These are phyloP conservation scores for Phyllosticta paracitricarpa DNA, from an alignment of 2,329 filamentous ascomycete species.

Conservation along the genomic window DNA sequence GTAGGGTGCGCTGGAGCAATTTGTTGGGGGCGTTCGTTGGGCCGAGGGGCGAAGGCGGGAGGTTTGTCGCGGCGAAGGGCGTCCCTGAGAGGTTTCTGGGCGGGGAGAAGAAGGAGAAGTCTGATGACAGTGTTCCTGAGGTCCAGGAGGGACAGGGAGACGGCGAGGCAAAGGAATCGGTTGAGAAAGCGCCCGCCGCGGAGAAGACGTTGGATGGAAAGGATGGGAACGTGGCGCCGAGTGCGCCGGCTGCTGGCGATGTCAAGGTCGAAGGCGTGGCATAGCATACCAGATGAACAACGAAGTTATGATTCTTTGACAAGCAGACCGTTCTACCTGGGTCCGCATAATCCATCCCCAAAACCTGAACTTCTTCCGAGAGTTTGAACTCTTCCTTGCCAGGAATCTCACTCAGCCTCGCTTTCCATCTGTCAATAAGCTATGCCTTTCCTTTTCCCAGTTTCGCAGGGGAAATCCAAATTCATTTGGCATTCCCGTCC, in stretches of 20 bases:
- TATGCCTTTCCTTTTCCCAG: too few species aligned
- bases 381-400: background rate
- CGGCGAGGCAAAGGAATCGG: background rate
- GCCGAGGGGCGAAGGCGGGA: slow-evolving; percentile 23
- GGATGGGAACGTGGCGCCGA: background rate
- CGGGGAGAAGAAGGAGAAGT: background rate
- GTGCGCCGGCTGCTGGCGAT: background rate
- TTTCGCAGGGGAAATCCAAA: too few species aligned
- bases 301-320: too few species aligned
- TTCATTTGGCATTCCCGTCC: too few species aligned
- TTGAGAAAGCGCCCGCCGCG: background rate
- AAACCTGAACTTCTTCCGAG: too few species aligned
- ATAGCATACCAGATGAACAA: background rate
- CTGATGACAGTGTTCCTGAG: background rate
- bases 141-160: background rate
- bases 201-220: background rate
- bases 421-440: too few species aligned
- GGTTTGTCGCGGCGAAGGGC: slow-evolving; percentile 55
- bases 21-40: slow-evolving; percentile 79
- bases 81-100: slow-evolving; percentile 65
- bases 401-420: background rate
- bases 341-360: too few species aligned
- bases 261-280: background rate
- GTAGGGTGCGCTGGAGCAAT: slow-evolving; percentile 73
- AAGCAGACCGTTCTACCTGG: too few species aligned